These are phyloP conservation scores for Aeschynomene evenia DNA, from an alignment of 306 rosid species.

Conservation along the genomic window DNA sequence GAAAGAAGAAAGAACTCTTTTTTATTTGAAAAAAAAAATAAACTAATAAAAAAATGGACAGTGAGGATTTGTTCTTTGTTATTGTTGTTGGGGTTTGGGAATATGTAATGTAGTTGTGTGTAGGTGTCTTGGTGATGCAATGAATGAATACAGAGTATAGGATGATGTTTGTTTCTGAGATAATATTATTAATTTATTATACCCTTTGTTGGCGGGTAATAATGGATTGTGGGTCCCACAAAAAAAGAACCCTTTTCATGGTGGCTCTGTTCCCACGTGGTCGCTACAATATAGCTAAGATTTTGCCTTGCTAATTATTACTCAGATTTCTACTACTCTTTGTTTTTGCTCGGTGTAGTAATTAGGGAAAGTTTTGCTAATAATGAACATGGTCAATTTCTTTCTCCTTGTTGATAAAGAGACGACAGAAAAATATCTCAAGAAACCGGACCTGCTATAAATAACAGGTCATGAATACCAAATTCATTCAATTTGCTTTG, in stretches of 20 bases:
- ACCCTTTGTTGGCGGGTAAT: conserved; percentile 45
- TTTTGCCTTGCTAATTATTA: background rate
- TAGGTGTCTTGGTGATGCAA: conserved; percentile 29
- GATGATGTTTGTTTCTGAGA: conserved; percentile 18
- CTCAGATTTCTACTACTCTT: conserved; percentile 9
- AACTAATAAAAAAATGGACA: background rate
- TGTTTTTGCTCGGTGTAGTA: background rate
- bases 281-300: conserved; percentile 25
- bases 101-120: background rate
- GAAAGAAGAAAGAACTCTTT: background rate
- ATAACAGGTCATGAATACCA: background rate
- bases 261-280: conserved; percentile 40
- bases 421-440: background rate
- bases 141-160: conserved; percentile 32
- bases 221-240: conserved; percentile 47
- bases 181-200: too few relatives aligned
- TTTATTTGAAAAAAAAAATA: background rate
- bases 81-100: background rate
- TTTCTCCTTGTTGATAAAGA: background rate
- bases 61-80: background rate
- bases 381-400: conserved; percentile 23
- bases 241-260: conserved; percentile 10
- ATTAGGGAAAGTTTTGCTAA: background rate
- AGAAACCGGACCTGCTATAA: background rate
- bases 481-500: background rate